phyloP scores from a whole-genome alignment of 768 basidiomycete species.

The Termitomyces bulborhizus region DNA sequence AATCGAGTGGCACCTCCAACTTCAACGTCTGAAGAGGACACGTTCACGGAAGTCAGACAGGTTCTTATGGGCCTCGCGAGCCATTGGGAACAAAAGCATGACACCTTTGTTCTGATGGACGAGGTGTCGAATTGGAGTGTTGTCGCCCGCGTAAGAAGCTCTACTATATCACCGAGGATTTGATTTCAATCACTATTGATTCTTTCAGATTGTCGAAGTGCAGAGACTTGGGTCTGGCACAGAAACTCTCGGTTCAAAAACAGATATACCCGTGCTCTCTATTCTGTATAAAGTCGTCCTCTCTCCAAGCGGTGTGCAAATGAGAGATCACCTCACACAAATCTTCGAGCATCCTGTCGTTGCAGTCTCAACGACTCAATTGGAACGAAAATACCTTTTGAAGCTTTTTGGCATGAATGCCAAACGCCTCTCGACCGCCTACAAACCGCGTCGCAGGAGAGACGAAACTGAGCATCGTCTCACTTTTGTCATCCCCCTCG shows the following conservation, averaged over 20 bases:
- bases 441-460: slow-evolving; percentile 14
- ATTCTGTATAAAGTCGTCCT: slow-evolving; percentile 21
- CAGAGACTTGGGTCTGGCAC: background rate
- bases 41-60: slow-evolving; percentile 23
- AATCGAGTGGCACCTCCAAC: slow-evolving; percentile 8
- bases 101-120: slow-evolving; percentile 17
- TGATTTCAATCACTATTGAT: background rate
- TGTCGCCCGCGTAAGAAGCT: slow-evolving; percentile 15
- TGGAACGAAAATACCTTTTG: slow-evolving; percentile 27
- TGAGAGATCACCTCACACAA: slow-evolving; percentile 11
- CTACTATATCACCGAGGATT: background rate
- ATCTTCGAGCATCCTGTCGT: slow-evolving; percentile 8
- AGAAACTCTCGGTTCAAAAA: slow-evolving; percentile 4
- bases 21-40: slow-evolving; percentile 19
- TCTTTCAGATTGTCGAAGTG: slow-evolving; percentile 19
- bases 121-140: slow-evolving; percentile 16
- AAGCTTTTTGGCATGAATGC: slow-evolving; percentile 26
- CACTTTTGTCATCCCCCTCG: slow-evolving; percentile 32
- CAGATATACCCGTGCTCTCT: slow-evolving; percentile 19
- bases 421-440: slow-evolving; percentile 22
- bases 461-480: slow-evolving; percentile 18
- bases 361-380: slow-evolving; percentile 13
- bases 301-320: slow-evolving; percentile 8
- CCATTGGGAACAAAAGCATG: slow-evolving; percentile 11
- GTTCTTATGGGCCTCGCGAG: slow-evolving; percentile 17